Evolutionary conservation across 345 rosid genomes (phyloP).

Genomic region (Salix koriyanagi): DNA sequence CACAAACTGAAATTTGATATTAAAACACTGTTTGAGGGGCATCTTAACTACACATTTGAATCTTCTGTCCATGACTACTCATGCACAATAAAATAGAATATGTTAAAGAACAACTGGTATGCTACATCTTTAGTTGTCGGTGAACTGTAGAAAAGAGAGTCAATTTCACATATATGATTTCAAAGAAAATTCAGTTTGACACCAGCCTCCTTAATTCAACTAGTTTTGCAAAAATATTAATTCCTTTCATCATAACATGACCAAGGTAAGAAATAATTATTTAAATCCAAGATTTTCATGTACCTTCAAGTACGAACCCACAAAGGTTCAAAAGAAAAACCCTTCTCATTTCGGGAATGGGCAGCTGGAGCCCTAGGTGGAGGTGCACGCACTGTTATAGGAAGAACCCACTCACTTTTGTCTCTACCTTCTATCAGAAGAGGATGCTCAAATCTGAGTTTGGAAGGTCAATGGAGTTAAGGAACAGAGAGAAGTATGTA

Average conservation of each 20-base stretch:
- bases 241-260: neutral
- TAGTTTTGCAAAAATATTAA: neutral
- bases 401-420: constrained; percentile 90
- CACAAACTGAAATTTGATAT: no score
- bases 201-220: neutral
- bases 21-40: no score
- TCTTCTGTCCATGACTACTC: no score
- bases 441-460: constrained; percentile 83
- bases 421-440: constrained; percentile 76
- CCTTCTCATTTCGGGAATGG: constrained; percentile 53
- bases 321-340: constrained; percentile 62
- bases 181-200: neutral
- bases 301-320: constrained; percentile 58
- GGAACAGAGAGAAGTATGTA: neutral
- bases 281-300: neutral
- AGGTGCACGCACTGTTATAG: constrained; percentile 85
- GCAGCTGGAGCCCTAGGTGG: constrained; percentile 54
- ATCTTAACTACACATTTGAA: no score
- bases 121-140: neutral
- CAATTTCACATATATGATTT: neutral
- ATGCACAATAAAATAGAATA: no score
- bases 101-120: neutral
- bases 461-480: constrained; percentile 1
- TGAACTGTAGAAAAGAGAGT: no score
- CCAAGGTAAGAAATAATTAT: neutral